Evolutionary conservation across 148 eudicot species (phyloP), one percentile per base, ranked within the genome.

Genomic region (Heliosperma pusillum): DNA sequence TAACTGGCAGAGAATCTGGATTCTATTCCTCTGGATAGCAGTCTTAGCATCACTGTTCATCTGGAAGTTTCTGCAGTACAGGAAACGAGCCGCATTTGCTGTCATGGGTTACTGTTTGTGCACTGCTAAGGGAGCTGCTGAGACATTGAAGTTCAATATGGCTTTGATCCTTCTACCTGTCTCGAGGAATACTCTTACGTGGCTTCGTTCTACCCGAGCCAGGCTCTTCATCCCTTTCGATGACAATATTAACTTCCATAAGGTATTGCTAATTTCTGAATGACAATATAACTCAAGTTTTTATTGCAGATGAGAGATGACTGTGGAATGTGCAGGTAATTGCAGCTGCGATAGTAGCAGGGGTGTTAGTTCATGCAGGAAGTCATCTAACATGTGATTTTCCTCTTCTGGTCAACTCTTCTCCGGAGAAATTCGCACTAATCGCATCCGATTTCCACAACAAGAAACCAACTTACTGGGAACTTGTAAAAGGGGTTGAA

Each of bases 81-180:
- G 82, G 20, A 78, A 81, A 24, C 86, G 71, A 76, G 86, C 92
- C 0, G 97, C 91, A 3, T 95, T 90, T 81, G 83, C 88, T 3
- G 86, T 89, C 21, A 95, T 95, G 97, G 99, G 99, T 40, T 89
- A 95, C 73, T 95, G 99, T 76, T 26, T 92, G 45, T 82, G 96
- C 52, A 92, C 92, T 0, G 99, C 99, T 61, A 95, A 95, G 83
- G 99, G 99, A 13, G 99, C 97, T 7, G 99, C 97, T 0, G 99
- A 95, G 85, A 95, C 96, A 4, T 81, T 95, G 27, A 95, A 95
- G 82, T 80, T 95, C 27, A 95, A 95, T 83, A 95, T 95, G 99
- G 99, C 99, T 62, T 81, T 95, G 73, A 87, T 95, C 53, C 90
- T 95, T 17, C 67, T 95, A 26, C 96, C 97, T 3, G 96, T 95